Evolutionary conservation across 192 early-diverging fungal genomes (phyloP).

Genomic region (Coemansia interrupta): DNA sequence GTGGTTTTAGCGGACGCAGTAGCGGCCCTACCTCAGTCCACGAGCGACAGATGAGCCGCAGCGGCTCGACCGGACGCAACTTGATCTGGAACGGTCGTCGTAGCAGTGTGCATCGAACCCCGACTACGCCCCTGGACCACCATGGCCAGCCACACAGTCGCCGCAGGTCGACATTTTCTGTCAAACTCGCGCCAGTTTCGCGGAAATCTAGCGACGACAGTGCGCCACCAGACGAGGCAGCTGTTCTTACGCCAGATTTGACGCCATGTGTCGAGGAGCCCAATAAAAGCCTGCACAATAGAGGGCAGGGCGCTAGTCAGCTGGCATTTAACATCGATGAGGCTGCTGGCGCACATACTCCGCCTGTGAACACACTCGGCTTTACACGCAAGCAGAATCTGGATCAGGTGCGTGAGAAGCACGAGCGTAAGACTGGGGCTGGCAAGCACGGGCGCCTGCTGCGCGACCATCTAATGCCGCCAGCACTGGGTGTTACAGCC

Average conservation of each 20-base stretch:
- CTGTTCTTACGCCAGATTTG: constrained; percentile 8
- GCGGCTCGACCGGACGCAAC: constrained; percentile 39
- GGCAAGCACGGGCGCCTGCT: constrained; percentile 43
- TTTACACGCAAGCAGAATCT: constrained; percentile 50
- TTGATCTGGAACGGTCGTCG: constrained; percentile 48
- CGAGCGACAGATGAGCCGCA: constrained; percentile 27
- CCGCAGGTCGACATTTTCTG: constrained; percentile 46
- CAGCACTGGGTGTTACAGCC: constrained; percentile 1
- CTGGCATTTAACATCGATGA: constrained; percentile 46
- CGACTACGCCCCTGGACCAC: constrained; percentile 47
- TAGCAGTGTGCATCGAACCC: constrained; percentile 49
- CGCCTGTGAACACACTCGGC: constrained; percentile 44
- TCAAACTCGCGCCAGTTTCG: constrained; percentile 49
- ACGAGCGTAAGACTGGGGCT: constrained; percentile 28
- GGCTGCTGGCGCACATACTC: constrained; percentile 41
- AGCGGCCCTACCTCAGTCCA: constrained; percentile 10
- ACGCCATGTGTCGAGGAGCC: constrained; percentile 20
- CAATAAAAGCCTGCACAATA: background rate
- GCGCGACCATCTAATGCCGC: constrained; percentile 15
- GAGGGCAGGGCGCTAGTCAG: constrained; percentile 39
- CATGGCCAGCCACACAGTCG: constrained; percentile 51
- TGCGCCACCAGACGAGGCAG: constrained; percentile 8
- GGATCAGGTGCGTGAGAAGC: constrained; percentile 45
- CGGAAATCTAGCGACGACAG: constrained; percentile 22
- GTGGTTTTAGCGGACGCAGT: background rate